phyloP scores from a whole-genome alignment of 2,329 filamentous ascomycete species.

The Cytospora mali region DNA sequence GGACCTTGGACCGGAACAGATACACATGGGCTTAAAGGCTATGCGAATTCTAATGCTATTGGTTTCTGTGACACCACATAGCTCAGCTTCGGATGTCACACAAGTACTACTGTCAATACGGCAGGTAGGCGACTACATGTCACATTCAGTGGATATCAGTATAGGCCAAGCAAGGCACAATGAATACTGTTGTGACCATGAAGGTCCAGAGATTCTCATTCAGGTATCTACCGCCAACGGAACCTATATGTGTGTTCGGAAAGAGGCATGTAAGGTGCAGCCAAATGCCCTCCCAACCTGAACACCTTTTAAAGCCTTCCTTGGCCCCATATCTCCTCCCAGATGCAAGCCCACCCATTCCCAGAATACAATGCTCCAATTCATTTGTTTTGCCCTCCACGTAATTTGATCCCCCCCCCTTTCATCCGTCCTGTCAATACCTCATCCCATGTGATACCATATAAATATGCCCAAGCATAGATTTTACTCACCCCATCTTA shows the following conservation, averaged over 20 bases:
- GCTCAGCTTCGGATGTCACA: too few species aligned
- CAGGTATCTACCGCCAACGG: background rate
- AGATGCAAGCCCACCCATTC: background rate
- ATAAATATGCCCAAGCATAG: background rate
- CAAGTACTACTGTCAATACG: too few species aligned
- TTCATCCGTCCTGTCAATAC: background rate
- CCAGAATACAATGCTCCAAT: background rate
- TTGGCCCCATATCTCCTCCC: background rate
- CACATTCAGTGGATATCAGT: background rate
- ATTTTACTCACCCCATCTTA: background rate
- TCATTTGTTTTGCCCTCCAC: background rate
- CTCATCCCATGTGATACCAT: slow-evolving; percentile 4
- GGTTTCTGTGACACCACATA: too few species aligned
- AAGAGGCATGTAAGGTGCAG: background rate
- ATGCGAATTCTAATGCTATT: too few species aligned
- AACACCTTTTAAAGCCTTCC: background rate
- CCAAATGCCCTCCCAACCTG: background rate
- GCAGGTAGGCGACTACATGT: background rate
- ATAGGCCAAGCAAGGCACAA: background rate
- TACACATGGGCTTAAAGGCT: too few species aligned
- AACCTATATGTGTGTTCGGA: background rate
- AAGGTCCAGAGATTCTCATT: background rate
- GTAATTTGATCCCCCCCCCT: background rate
- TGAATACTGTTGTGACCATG: background rate
- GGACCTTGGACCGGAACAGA: too few species aligned